Percentiles rank a stretch among this genome's conserved stretches.
phyloP scores from a whole-genome alignment of 805 yeast species.

The Candida namnaoensis region DNA sequence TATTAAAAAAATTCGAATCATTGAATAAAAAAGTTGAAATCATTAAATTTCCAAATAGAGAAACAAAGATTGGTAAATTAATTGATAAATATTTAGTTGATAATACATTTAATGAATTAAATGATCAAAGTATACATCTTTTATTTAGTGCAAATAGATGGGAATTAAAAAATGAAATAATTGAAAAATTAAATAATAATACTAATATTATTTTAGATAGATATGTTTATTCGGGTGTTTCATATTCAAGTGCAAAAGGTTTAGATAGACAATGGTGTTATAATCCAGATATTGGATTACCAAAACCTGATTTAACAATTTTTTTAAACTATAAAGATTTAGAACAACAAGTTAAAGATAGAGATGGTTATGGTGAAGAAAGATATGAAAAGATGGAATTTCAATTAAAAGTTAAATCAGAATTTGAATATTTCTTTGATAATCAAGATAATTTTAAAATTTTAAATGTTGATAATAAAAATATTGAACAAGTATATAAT shows the following conservation, averaged over 20 bases:
- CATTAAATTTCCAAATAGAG: conserved; percentile 77
- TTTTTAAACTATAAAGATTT: conserved; percentile 55
- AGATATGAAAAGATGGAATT: conserved; percentile 73
- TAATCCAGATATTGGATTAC: conserved; percentile 75
- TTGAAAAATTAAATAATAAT: conserved; percentile 39
- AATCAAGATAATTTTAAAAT: conserved; percentile 17
- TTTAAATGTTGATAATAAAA: conserved; percentile 51
- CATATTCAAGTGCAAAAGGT: conserved; percentile 84
- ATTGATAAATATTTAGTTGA: conserved; percentile 67
- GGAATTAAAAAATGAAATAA: conserved; percentile 58
- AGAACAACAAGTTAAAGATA: conserved; percentile 19
- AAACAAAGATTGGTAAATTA: conserved; percentile 72
- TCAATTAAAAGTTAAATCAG: conserved; percentile 59
- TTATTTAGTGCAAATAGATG: conserved; percentile 91
- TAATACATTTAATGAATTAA: conserved; percentile 31
- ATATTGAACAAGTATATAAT: conserved; percentile 45
- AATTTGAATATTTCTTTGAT: conserved; percentile 43
- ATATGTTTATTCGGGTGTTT: conserved; percentile 88
- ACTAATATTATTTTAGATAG: conserved; percentile 66
- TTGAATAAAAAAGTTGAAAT: conserved; percentile 32
- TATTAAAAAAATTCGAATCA: conserved; percentile 23
- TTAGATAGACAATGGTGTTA: conserved; percentile 70
- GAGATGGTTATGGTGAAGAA: conserved; percentile 92
- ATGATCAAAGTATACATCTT: conserved; percentile 79
- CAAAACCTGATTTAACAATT: conserved; percentile 76